These are phyloP conservation scores for Lodderomyces oxycetoniae DNA, from an alignment of 1,139 yeast species.

Conservation along the genomic window DNA sequence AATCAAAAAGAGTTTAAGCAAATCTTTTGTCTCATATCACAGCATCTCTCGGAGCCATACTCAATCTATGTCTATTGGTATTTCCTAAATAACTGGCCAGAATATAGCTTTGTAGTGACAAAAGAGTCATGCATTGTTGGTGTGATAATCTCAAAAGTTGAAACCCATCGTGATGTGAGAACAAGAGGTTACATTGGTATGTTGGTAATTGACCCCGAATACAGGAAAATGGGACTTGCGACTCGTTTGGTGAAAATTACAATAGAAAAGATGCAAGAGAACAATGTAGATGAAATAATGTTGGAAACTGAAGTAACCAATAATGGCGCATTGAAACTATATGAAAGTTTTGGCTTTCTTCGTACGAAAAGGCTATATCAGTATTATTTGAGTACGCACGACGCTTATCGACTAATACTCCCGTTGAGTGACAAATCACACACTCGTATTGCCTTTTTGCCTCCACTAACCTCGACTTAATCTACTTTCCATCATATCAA, in stretches of 20 bases:
- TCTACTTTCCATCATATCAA: no score
- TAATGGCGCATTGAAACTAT: conserved; percentile 66
- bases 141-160: conserved; percentile 80
- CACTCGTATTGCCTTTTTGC: conserved; percentile 31
- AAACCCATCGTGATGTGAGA: conserved; percentile 67
- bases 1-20: conserved; percentile 27
- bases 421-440: conserved; percentile 30
- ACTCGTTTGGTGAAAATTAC: conserved; percentile 60
- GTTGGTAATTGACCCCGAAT: conserved; percentile 75
- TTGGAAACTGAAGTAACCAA: conserved; percentile 90
- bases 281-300: conserved; percentile 78
- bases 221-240: conserved; percentile 80
- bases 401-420: conserved; percentile 75
- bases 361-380: conserved; percentile 76
- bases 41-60: conserved; percentile 44
- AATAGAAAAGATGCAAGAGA: conserved; percentile 58
- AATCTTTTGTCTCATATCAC: conserved; percentile 29
- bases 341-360: conserved; percentile 84
- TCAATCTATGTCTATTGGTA: conserved; percentile 48
- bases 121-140: conserved; percentile 48
- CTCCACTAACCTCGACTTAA: conserved; percentile 10
- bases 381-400: conserved; percentile 87
- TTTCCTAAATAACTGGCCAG: conserved; percentile 45
- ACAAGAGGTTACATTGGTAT: conserved; percentile 90
- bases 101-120: conserved; percentile 39